Percentiles rank a stretch among this genome's conserved stretches.
These are phyloP conservation scores for Rusavskia elegans DNA, from an alignment of 495 filamentous ascomycete species.

Conservation along the genomic window DNA sequence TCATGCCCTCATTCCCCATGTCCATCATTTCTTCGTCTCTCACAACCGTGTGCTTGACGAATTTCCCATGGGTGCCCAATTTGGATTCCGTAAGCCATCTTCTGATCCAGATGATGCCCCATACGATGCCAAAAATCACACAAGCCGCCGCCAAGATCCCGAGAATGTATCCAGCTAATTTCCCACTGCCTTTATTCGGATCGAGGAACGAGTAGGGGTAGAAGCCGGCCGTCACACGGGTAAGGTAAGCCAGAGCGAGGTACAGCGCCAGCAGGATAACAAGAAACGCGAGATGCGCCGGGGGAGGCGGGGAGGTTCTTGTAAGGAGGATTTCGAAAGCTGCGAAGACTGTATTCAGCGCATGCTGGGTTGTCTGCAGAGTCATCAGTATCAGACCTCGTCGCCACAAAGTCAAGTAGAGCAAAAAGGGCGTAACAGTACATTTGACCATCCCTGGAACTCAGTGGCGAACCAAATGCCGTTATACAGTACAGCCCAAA, in stretches of 20 bases:
- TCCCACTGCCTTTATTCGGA: constrained; percentile 28
- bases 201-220: constrained; percentile 67
- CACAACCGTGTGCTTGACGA: not conserved
- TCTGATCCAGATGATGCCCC: constrained; percentile 36
- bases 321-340: constrained; percentile 56
- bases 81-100: constrained; percentile 21
- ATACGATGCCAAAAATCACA: constrained; percentile 43
- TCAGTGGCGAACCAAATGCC: constrained; percentile 32
- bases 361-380: constrained; percentile 50
- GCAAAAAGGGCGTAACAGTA: constrained; percentile 15
- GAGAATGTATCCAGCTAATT: constrained; percentile 32
- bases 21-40: constrained; percentile 3
- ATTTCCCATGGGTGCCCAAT: constrained; percentile 9
- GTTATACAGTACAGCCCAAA: constrained; percentile 28
- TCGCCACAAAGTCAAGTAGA: not conserved
- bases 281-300: constrained; percentile 37
- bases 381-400: not conserved
- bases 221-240: constrained; percentile 47
- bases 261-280: constrained; percentile 53
- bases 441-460: constrained; percentile 51
- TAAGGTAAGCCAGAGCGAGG: constrained; percentile 59
- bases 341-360: constrained; percentile 54
- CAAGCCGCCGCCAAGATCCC: constrained; percentile 46
- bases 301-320: constrained; percentile 39
- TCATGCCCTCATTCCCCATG: not conserved